Evolutionary conservation across 805 yeast species (phyloP), one percentile per base, ranked within the genome.

Genomic region (Tetrapisispora iriomotensis): DNA sequence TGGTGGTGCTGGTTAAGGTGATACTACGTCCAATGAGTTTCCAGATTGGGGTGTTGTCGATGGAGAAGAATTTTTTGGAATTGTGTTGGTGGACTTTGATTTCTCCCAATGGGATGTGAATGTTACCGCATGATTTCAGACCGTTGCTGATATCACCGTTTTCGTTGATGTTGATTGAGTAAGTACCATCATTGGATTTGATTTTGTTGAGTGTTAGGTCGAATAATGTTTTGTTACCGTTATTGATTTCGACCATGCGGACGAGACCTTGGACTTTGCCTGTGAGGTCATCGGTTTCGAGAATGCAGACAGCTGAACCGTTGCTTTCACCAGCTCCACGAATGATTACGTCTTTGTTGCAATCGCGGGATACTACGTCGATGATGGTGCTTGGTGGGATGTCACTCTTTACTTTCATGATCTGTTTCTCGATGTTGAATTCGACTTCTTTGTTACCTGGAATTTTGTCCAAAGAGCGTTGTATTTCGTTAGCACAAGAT

Each of bases 271-370:
- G 77, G 19, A 90, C 94, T 29, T 68, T 66, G 12, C 56, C 56
- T 18, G 42, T 45, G 46, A 71, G 74, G 14, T 72, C 74, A 50
- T 80, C 82, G 15, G 82, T 71, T 56, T 90, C 97, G 41, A 88
- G 62, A 35, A 88, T 88, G 47, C 92, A 77, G 24, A 88, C 97
- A 0, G 95, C 96, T 0, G 96, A 95, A 15, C 83, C 72, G 57
- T 88, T 80, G 14, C 94, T 80, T 41, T 67, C 71, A 3, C 96
- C 96, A 0, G 95, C 77, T 6, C 97, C 97, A 43, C 97, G 70
- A 19, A 90, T 81, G 46, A 90, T 84, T 3, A 95, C 95, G 54
- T 90, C 96, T 46, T 77, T 74, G 1, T 96, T 96, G 3, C 79
- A 77, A 8, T 38, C 33, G 2, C 54, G 54, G 57, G 82, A 88